phyloP scores from a whole-genome alignment of 2,329 filamentous ascomycete genomes.

The Cladosporium velox region DNA sequence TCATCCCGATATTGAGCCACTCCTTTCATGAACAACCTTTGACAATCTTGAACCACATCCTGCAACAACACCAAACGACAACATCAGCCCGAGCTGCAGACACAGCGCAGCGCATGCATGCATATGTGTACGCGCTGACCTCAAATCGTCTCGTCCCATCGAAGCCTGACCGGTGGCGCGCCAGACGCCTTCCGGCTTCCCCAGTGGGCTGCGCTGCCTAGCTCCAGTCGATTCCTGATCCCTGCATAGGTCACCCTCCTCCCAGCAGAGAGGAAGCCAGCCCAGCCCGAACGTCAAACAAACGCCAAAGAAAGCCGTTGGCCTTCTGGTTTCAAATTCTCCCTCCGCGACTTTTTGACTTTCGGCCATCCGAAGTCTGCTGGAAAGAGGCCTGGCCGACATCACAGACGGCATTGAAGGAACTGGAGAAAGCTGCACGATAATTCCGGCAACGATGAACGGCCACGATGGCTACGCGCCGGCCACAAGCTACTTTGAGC shows the following conservation, averaged over 20 bases:
- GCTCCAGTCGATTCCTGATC: slow-evolving; percentile 1
- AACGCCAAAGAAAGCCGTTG: slow-evolving; percentile 1
- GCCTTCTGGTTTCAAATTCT: slow-evolving; percentile 4
- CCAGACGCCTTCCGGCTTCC: neutral
- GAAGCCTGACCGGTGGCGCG: slow-evolving; percentile 12
- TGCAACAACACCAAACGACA: neutral
- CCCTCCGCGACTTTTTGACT: slow-evolving; percentile 8
- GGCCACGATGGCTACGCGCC: slow-evolving; percentile 21
- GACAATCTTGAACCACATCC: neutral
- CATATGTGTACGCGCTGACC: slow-evolving; percentile 9
- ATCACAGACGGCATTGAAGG: neutral
- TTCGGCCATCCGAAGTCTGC: slow-evolving; percentile 16
- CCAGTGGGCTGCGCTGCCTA: slow-evolving; percentile 13
- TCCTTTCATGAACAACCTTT: neutral
- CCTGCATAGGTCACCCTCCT: neutral
- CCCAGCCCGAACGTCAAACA: slow-evolving; percentile 2
- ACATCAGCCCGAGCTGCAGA: neutral
- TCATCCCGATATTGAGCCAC: neutral
- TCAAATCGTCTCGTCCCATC: slow-evolving; percentile 2
- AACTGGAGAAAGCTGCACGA: neutral
- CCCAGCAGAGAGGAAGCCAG: neutral
- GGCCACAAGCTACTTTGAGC: slow-evolving; percentile 24
- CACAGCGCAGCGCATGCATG: neutral
- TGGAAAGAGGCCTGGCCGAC: neutral
- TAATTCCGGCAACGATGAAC: slow-evolving; percentile 24